Percentiles rank a stretch among this genome's conserved stretches.
phyloP scores from a whole-genome alignment of 345 rosid species.

The Microcos paniculata region DNA sequence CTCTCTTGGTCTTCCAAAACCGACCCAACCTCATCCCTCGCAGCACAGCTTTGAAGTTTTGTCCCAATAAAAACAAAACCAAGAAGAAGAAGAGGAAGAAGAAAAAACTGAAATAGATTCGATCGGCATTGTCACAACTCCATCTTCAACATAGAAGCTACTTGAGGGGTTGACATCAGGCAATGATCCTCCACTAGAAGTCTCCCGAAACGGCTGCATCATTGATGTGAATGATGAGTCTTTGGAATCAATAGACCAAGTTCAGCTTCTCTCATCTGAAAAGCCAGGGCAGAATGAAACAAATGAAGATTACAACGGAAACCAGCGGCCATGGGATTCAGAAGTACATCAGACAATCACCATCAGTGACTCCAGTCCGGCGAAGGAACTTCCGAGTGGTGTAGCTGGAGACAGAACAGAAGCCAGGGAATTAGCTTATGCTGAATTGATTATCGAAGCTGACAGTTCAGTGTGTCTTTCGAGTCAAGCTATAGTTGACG shows the following conservation, averaged over 20 bases:
- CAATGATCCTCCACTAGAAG: conserved; percentile 11
- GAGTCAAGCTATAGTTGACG: conserved; percentile 11
- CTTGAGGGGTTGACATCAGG: conserved; percentile 12
- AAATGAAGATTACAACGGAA: conserved; percentile 11
- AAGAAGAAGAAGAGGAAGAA: conserved; percentile 16
- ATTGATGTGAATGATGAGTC: conserved; percentile 1
- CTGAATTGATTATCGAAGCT: no score
- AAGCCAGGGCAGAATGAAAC: background rate
- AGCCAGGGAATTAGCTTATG: no score
- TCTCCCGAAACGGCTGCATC: conserved; percentile 16
- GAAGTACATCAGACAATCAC: conserved; percentile 12
- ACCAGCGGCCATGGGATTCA: background rate
- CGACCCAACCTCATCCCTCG: no score
- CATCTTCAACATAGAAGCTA: conserved; percentile 11
- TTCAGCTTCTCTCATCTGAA: background rate
- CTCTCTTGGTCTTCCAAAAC: no score
- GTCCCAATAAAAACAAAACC: no score
- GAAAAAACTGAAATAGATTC: conserved; percentile 17
- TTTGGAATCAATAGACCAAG: background rate
- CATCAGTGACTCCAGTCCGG: background rate
- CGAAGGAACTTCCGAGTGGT: background rate
- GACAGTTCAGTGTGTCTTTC: background rate
- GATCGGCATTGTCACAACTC: background rate
- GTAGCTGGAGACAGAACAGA: conserved; percentile 21
- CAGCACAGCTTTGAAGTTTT: no score